Conservation (phyloP, 1,139 yeast genomes). For the Suhomyces kunorum region DNA sequence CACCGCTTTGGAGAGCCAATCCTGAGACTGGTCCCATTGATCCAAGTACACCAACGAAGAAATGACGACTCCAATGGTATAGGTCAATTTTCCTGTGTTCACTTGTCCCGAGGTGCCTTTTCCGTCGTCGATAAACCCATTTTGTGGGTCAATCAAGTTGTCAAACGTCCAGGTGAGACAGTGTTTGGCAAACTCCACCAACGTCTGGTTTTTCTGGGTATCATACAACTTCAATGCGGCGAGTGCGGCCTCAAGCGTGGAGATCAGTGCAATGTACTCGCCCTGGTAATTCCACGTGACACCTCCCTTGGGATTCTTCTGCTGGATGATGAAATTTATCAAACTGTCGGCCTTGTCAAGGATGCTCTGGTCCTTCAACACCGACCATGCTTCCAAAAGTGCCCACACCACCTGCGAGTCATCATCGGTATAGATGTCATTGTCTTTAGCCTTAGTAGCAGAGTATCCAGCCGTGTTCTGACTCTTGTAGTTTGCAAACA, state of each 20-base stretch:
- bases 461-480: slow-evolving; percentile 27
- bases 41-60: slow-evolving; percentile 32
- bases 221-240: slow-evolving; percentile 34
- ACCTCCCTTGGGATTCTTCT: slow-evolving; percentile 30
- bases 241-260: slow-evolving; percentile 37
- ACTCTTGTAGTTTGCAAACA: slow-evolving; percentile 15
- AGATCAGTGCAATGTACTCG: slow-evolving; percentile 36
- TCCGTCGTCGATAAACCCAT: slow-evolving; percentile 37
- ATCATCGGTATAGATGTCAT: slow-evolving; percentile 39
- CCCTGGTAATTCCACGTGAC: slow-evolving; percentile 32
- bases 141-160: slow-evolving; percentile 30
- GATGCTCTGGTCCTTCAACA: slow-evolving; percentile 18
- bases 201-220: slow-evolving; percentile 14
- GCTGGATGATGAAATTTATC: slow-evolving; percentile 20
- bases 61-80: slow-evolving; percentile 39
- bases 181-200: slow-evolving; percentile 26
- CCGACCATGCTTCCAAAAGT: slow-evolving; percentile 26
- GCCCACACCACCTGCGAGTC: slow-evolving; percentile 40
- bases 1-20: slow-evolving; percentile 18
- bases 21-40: slow-evolving; percentile 13
- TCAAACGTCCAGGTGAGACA: slow-evolving; percentile 30
- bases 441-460: slow-evolving; percentile 32
- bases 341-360: slow-evolving; percentile 22
- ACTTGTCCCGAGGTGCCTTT: slow-evolving; percentile 20
- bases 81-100: slow-evolving; percentile 38